phyloP scores from a whole-genome alignment of 352 stramenopile genomes.

The Plasmopara muralis region DNA sequence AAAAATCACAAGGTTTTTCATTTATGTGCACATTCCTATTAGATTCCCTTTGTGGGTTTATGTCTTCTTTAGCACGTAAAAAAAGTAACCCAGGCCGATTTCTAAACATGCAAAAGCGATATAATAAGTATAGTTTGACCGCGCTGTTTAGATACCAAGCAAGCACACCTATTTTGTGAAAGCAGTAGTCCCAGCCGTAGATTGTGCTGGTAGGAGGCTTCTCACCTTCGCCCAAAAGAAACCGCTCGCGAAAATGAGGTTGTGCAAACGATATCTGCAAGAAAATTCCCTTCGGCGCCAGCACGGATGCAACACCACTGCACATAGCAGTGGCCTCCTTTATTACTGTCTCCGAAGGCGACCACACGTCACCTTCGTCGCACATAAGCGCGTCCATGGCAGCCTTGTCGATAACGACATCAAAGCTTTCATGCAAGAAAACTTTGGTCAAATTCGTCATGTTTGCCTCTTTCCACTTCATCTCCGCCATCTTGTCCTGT shows the following conservation, averaged over 20 bases:
- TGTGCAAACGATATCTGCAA: slow-evolving; percentile 79
- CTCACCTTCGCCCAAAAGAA: slow-evolving; percentile 39
- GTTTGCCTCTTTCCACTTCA: slow-evolving; percentile 49
- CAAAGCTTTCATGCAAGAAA: slow-evolving; percentile 43
- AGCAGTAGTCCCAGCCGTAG: slow-evolving; percentile 45
- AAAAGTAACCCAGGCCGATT: slow-evolving; percentile 53
- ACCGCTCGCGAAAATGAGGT: slow-evolving; percentile 74
- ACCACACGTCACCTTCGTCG: slow-evolving; percentile 71
- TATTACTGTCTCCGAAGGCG: slow-evolving; percentile 44
- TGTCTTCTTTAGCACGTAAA: slow-evolving; percentile 40
- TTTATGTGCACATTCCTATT: neutral
- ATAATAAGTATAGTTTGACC: slow-evolving; percentile 3
- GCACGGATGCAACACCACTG: slow-evolving; percentile 32
- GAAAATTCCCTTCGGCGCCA: slow-evolving; percentile 42
- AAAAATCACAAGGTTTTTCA: too few relatives aligned
- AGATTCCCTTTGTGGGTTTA: neutral
- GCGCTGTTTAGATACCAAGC: neutral
- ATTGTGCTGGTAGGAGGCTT: slow-evolving; percentile 22
- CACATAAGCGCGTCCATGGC: slow-evolving; percentile 81
- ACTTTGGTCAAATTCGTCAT: slow-evolving; percentile 45
- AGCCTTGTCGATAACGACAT: slow-evolving; percentile 81
- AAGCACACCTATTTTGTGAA: slow-evolving; percentile 44
- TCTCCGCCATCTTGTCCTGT: slow-evolving; percentile 39
- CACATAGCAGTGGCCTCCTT: slow-evolving; percentile 49
- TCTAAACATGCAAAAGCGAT: slow-evolving; percentile 21